Evolutionary conservation across 331 rosid species (phyloP), one percentile per base, ranked within the genome.

Genomic region (Saraca asoca): DNA sequence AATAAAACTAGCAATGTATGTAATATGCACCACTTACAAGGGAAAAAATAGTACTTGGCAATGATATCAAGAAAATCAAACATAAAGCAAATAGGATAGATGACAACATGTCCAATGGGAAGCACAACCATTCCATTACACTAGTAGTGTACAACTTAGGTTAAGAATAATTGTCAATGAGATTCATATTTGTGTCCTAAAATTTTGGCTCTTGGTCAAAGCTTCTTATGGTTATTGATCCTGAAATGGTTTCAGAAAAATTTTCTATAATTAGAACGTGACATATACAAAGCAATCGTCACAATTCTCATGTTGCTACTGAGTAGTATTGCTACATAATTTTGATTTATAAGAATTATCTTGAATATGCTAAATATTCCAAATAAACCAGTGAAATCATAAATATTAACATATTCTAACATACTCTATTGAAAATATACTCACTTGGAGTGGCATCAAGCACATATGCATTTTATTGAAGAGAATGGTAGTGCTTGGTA

Each of bases 201-300:
- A 86, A 83, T 79, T 79, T 74, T 2, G 79, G 44, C 43, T 66
- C 83, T 53, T 81, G 83, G 44, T 83, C 74, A 24, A 83, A 86
- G 80, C 89, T 71, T 43, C 89, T 79, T 6, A 86, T 86, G 15
- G 92, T 86, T 42, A 83, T 33, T 10, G 85, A 37, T 31, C 92
- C 87, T 0, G 84, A 83, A 52, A 86, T 68, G 8, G 92, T 79
- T 63, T 86, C 92, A 0, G 83, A 50, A 39, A 83, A 86, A 59
- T 79, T 81, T 64, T 86, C 87, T 56, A 83, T 74, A 12, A 83
- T 79, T 6, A 85, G 89, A 49, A 87, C 89, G 77, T 86, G 74
- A 83, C 85, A 79, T 5, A 86, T 82, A 14, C 89, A 85, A 20
- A 70, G 75, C 54, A 86, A 44, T 1, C 87, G 75, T 10, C 78